Evolutionary conservation across 2,329 filamentous ascomycete species (phyloP), one percentile per base, ranked within the genome.

Genomic region (Diaporthe amygdali): DNA sequence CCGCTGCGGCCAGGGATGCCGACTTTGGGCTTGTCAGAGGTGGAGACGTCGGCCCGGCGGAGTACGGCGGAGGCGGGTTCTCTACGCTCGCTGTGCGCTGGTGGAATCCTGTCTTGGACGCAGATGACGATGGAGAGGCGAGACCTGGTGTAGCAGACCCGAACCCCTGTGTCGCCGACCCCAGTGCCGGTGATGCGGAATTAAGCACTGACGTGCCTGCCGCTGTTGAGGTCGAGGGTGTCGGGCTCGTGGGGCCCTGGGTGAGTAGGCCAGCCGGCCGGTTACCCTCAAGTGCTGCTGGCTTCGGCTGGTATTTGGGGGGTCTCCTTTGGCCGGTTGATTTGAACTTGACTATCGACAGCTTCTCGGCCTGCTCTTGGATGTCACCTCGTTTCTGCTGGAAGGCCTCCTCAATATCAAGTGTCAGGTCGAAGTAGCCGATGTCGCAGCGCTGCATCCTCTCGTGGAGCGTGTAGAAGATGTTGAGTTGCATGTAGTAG

Each of bases 401-500:
- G 81, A 97, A 99, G 15, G 94, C 95, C 74, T 96, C 96, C 81
- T 98, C 94, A 52, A 99, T 92, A 78, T 97, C 95, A 39, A 94
- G 88, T 2, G 93, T 94, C 66, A 99, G 88, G 81, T 99, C 94
- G 82, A 99, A 99, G 84, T 99, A 99, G 73, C 95, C 95, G 79
- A 99, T 99, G 79, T 98, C 95, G 81, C 97, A 95, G 75, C 89
- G 91, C 84, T 99, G 96, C 96, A 99, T 99, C 83, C 92, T 94
- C 83, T 98, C 96, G 81, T 99, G 96, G 68, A 99, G 87, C 1
- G 96, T 99, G 83, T 99, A 99, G 82, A 98, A 99, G 75, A 99
- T 94, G 82, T 99, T 99, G 75, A 99, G 90, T 83, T 99, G 96
- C 96, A 99, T 99, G 86, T 98, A 99, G 84, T 99, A 99, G 85